Base-by-base conservation (phyloP, 2,329 filamentous ascomycete species). In the Penicillium sp. region DNA sequence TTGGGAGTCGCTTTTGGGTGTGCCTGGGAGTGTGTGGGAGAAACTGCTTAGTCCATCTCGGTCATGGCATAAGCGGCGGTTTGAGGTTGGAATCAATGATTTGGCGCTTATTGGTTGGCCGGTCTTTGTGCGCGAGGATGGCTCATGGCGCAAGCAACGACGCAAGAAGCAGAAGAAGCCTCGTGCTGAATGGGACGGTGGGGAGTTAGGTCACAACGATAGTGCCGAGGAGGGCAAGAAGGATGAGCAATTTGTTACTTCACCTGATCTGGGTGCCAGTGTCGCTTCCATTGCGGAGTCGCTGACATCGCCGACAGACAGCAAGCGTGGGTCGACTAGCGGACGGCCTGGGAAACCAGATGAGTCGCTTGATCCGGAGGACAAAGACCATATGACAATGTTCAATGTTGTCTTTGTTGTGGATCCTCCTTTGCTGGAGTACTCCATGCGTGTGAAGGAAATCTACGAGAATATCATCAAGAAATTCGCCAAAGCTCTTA, bases 361-460 rank as follows among this genome's bases (percentile, higher is more conserved):
- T 43, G 70, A 69, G 45, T 57, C 63, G 6, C 42, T 67, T 41
- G 71, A 75, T 50, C 57, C 60, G 0, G 68, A 71, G 47, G 78
- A 80, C 50, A 82, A 80, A 59, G 78, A 84, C 58, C 85, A 85
- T 47, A 93, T 97, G 90, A 92, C 88, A 62, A 97, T 97, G 93
- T 99, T 99, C 77, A 96, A 97, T 73, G 84, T 97, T 12, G 92
- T 97, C 25, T 97, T 97, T 73, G 90, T 96, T 50, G 80, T 97
- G 63, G 89, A 91, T 64, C 90, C 92, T 3, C 88, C 88, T 50
- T 86, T 88, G 52, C 81, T 93, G 56, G 90, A 96, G 70, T 87
- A 89, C 63, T 89, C 90, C 56, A 81, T 80, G 69, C 80, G 84
- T 13, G 80, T 95, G 46, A 84, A 89, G 43, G 90, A 95, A 62